A percentile compares a stretch with the other conserved stretches of the same genome.
phyloP scores from a whole-genome alignment of 352 stramenopile genomes.

The Thalassiosira exigua region DNA sequence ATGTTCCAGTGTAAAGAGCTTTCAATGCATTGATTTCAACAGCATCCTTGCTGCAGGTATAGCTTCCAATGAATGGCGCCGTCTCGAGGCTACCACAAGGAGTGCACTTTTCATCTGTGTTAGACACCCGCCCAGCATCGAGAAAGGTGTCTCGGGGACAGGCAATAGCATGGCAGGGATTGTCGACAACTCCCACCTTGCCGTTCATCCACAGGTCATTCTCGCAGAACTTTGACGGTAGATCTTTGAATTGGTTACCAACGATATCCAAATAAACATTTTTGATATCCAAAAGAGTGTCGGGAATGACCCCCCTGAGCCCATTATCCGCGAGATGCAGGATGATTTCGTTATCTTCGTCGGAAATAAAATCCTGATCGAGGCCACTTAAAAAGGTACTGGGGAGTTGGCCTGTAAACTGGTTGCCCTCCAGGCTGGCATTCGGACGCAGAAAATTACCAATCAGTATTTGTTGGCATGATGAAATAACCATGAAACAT shows the following conservation, averaged over 20 bases:
- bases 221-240: conserved; percentile 53
- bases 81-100: conserved; percentile 39
- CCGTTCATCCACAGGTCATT: conserved; percentile 60
- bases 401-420: conserved; percentile 56
- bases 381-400: conserved; percentile 67
- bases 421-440: conserved; percentile 37
- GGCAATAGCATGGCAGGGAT: conserved; percentile 57
- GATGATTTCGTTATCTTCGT: conserved; percentile 56
- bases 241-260: conserved; percentile 57
- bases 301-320: conserved; percentile 55
- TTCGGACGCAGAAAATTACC: background rate
- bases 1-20: conserved; percentile 49
- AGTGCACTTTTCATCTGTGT: conserved; percentile 36
- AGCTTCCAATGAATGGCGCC: conserved; percentile 57
- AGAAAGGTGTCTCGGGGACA: conserved; percentile 59
- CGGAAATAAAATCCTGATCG: conserved; percentile 39
- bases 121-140: conserved; percentile 39
- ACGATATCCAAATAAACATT: conserved; percentile 64
- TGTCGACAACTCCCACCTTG: conserved; percentile 53
- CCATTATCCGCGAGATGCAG: conserved; percentile 75
- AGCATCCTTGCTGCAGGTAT: conserved; percentile 35
- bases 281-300: conserved; percentile 51
- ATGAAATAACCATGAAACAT: conserved; percentile 4
- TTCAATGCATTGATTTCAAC: conserved; percentile 46
- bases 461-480: background rate